These are phyloP conservation scores for Russula sp. DNA, from an alignment of 768 basidiomycete species.

Conservation along the genomic window DNA sequence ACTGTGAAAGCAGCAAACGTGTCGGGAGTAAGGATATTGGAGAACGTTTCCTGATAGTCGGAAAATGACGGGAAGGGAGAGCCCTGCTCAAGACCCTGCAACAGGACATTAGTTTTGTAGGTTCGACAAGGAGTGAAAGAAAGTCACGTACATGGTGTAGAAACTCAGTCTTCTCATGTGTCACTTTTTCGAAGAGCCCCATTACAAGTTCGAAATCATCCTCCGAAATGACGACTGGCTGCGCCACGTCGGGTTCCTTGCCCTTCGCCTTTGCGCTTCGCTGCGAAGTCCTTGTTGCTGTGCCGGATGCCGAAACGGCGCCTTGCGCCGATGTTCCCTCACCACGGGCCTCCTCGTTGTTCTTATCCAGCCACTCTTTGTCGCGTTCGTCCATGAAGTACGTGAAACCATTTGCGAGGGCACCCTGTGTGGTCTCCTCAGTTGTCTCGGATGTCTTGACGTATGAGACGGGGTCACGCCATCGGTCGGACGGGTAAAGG, in stretches of 20 bases:
- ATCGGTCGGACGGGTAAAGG: conserved; percentile 62
- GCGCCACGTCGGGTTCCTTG: conserved; percentile 68
- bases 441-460: conserved; percentile 79
- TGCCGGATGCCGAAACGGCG: conserved; percentile 49
- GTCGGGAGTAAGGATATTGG: conserved; percentile 49
- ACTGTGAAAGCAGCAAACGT: conserved; percentile 64
- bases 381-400: conserved; percentile 98
- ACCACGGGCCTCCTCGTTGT: conserved; percentile 79
- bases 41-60: conserved; percentile 66
- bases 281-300: conserved; percentile 47
- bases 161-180: conserved; percentile 84
- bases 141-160: conserved; percentile 72
- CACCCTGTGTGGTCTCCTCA: conserved; percentile 62
- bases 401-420: conserved; percentile 67
- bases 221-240: conserved; percentile 67
- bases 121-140: neutral
- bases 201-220: conserved; percentile 95
- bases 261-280: conserved; percentile 76
- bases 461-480: conserved; percentile 74
- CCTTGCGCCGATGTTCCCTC: conserved; percentile 81
- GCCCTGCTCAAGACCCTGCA: conserved; percentile 58
- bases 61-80: conserved; percentile 67
- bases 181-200: conserved; percentile 88
- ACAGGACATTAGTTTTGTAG: conserved; percentile 4
- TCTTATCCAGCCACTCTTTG: conserved; percentile 89